Evolutionary conservation across 179 eudicot species (phyloP), one percentile per base, ranked within the genome.

Genomic region (Silene noctiflora): DNA sequence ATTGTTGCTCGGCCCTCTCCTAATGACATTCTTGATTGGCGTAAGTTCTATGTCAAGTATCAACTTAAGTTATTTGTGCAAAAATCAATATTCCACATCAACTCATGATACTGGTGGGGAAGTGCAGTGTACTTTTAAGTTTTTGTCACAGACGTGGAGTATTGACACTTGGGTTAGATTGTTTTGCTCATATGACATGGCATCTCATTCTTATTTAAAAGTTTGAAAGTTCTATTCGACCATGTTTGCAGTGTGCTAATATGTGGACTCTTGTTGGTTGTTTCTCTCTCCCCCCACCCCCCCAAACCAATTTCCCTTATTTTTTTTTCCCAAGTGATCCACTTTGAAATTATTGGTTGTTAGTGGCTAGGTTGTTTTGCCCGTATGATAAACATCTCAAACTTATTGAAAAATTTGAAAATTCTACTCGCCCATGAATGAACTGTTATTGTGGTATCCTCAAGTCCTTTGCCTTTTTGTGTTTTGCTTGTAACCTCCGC

Each of bases 21-120:
- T 51, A 95, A 80, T 82, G 91, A 95, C 81, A 95, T 95, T 74
- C 99, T 95, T 72, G 99, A 95, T 76, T 95, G 99, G 99, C 94
- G 99, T 95, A 88, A 91, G 99, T 89, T 44, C 46, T 77, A 56
- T 33, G 61, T 11, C 27, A 56, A 31, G 56, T 58, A 25, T 22
- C 1, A 65, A 35, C 51, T 33, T 63, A 19, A 14, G 12, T 67
- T 67, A 4, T 9, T 12, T 9, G 21, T 65, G 5, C 27, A 60
- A 31, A 48, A 69, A 33, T 69, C 62, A 33, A 29, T 5, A 21
- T 76, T 6, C 75, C 67, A 51, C 17, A 3, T 67, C 25, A 19
- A 11, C 8, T 16, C 20, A 68, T 56, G 19, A 13, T 66, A 25
- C 20, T 42, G 44, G 39, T 74, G 44, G 71, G 44, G 71, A 51